phyloP scores from a whole-genome alignment of 2,329 filamentous ascomycete genomes.

The Epichloe bromicola region DNA sequence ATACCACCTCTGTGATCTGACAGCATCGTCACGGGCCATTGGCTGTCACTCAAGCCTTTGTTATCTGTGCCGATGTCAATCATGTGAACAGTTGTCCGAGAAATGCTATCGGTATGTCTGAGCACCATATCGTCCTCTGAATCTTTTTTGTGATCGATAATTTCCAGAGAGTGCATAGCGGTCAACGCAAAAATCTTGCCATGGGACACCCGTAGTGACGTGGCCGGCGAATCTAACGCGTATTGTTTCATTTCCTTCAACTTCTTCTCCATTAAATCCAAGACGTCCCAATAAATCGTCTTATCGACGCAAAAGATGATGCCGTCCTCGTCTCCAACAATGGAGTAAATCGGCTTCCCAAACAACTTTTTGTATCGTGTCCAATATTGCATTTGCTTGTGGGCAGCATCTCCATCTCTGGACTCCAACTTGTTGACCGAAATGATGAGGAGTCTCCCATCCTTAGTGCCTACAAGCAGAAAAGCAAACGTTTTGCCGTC shows the following conservation, averaged over 20 bases:
- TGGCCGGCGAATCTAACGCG: constrained; percentile 39
- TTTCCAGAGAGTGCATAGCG: constrained; percentile 38
- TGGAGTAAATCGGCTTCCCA: constrained; percentile 38
- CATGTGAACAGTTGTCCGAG: constrained; percentile 31
- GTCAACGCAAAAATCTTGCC: constrained; percentile 40
- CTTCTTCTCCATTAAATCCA: constrained; percentile 38
- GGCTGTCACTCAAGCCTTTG: constrained; percentile 11
- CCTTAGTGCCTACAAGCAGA: constrained; percentile 45
- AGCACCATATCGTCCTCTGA: constrained; percentile 24
- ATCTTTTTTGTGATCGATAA: constrained; percentile 34
- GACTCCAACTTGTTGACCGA: constrained; percentile 25
- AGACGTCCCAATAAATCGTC: constrained; percentile 41
- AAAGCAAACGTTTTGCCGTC: constrained; percentile 47
- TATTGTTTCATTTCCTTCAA: constrained; percentile 34
- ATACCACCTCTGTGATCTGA: constrained; percentile 34
- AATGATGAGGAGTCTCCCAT: constrained; percentile 43
- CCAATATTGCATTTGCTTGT: constrained; percentile 32
- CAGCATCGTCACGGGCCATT: constrained; percentile 32
- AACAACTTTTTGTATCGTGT: constrained; percentile 36
- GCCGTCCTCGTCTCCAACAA: constrained; percentile 40
- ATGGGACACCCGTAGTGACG: constrained; percentile 32
- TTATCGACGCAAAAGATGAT: constrained; percentile 43
- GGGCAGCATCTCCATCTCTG: constrained; percentile 7
- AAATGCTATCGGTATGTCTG: constrained; percentile 32
- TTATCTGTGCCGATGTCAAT: constrained; percentile 27